Evolutionary conservation across 2,329 filamentous ascomycete genomes (phyloP).

Genomic region (Fusarium buharicum): DNA sequence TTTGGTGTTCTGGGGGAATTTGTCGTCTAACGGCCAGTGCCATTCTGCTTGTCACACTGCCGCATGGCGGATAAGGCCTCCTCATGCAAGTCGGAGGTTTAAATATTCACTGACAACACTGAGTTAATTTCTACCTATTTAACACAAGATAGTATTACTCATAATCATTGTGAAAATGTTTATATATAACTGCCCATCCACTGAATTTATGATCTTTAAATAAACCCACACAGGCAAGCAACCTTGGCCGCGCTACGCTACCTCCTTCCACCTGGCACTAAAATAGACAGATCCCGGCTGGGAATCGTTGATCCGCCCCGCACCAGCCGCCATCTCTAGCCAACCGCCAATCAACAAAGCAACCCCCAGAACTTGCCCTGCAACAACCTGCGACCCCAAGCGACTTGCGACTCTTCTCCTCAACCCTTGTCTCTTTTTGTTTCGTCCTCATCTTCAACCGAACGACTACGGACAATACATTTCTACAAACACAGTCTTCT

Average conservation of each 20-base stretch:
- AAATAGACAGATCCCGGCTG: conserved; percentile 29
- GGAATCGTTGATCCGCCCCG: conserved; percentile 46
- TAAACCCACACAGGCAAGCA: background rate
- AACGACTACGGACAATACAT: conserved; percentile 1
- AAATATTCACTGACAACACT: too few species aligned
- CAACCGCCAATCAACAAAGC: conserved; percentile 30
- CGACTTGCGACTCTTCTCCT: conserved; percentile 31
- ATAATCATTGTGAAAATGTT: background rate
- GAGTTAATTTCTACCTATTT: background rate
- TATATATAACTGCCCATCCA: background rate
- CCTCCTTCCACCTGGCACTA: background rate
- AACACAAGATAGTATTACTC: background rate
- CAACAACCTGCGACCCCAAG: conserved; percentile 18
- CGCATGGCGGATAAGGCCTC: background rate
- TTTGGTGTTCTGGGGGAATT: background rate
- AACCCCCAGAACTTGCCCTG: conserved; percentile 8
- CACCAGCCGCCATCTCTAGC: conserved; percentile 11
- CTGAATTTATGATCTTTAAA: background rate
- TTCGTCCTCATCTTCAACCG: conserved; percentile 7
- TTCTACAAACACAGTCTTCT: conserved; percentile 1
- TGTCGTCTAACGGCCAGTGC: background rate
- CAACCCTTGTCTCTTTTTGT: conserved; percentile 26
- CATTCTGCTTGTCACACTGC: background rate
- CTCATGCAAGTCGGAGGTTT: background rate
- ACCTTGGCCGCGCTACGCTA: background rate